These are phyloP conservation scores for Fusarium dlaminii DNA, from an alignment of 2,329 filamentous ascomycete species.

Conservation along the genomic window DNA sequence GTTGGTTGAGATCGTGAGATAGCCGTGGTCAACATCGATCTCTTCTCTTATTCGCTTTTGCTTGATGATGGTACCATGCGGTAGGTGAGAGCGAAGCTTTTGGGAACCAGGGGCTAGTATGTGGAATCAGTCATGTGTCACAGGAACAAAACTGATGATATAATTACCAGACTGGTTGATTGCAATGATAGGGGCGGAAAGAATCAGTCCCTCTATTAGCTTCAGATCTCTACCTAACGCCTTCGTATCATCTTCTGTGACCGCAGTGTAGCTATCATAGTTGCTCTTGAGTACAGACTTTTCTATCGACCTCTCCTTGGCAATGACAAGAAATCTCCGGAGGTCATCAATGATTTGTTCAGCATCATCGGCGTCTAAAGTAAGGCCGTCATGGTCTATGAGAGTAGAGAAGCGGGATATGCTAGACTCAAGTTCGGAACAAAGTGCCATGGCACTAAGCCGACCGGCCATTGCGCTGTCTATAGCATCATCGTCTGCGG, in stretches of 20 bases:
- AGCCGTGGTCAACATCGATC: neutral
- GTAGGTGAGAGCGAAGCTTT: neutral
- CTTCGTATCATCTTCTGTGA: neutral
- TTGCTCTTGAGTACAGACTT: neutral
- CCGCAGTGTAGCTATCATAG: rapidly evolving
- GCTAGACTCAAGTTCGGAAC: conserved; percentile 21
- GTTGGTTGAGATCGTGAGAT: conserved; percentile 12
- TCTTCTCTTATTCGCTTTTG: conserved; percentile 25
- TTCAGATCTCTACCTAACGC: neutral
- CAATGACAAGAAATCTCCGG: neutral
- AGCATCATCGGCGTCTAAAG: conserved; percentile 18
- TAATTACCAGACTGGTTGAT: conserved; percentile 5
- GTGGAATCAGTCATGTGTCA: neutral
- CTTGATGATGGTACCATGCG: conserved; percentile 3
- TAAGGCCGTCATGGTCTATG: neutral
- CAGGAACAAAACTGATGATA: rapidly evolving
- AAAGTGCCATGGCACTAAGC: neutral
- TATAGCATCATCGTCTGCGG: neutral
- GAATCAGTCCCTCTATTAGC: conserved; percentile 7
- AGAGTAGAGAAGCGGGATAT: conserved; percentile 12
- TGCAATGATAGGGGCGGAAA: conserved; percentile 1
- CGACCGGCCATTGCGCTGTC: neutral
- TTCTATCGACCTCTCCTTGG: neutral
- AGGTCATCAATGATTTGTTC: conserved; percentile 30
- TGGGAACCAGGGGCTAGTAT: neutral